Percentiles rank a stretch among this genome's conserved stretches.
phyloP scores from a whole-genome alignment of 768 basidiomycete species.

The Tylopilus subfusipes region DNA sequence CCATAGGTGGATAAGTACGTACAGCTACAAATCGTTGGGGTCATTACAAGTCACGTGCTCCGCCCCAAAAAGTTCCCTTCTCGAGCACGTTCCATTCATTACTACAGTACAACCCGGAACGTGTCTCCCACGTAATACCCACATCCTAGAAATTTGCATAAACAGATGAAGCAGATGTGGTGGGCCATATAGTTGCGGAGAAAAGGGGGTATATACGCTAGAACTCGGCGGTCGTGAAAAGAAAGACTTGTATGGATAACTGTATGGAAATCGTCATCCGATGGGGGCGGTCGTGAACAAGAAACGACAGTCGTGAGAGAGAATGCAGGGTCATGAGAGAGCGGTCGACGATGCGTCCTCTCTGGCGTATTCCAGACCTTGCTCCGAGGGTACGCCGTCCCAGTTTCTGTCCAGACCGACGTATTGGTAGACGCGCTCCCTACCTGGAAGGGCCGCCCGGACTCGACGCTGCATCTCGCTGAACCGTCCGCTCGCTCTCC shows the following conservation, averaged over 20 bases:
- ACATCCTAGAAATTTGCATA: conserved; percentile 7
- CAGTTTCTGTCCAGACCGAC: conserved; percentile 20
- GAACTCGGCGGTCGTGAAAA: conserved; percentile 4
- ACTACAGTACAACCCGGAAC: conserved; percentile 12
- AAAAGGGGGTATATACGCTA: conserved; percentile 10
- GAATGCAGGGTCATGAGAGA: conserved; percentile 14
- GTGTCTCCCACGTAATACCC: background rate
- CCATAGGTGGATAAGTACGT: conserved; percentile 2
- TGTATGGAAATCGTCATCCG: background rate
- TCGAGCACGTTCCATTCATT: conserved; percentile 9
- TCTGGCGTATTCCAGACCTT: background rate
- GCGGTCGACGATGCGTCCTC: background rate
- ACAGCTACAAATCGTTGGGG: conserved; percentile 4
- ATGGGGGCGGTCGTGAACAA: conserved; percentile 17
- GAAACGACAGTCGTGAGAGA: conserved; percentile 5
- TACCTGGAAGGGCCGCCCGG: conserved; percentile 25
- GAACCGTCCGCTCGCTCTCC: conserved; percentile 27
- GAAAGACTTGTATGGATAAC: background rate
- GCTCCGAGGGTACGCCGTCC: background rate
- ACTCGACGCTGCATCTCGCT: conserved; percentile 29
- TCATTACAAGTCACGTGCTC: background rate
- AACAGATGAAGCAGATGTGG: conserved; percentile 18
- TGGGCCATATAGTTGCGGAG: conserved; percentile 12
- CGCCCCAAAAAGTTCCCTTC: background rate
- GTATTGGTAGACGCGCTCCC: conserved; percentile 31